A percentile compares a stretch with the other conserved stretches of the same genome.
Conservation (phyloP, 2,329 filamentous ascomycete species). For the Didymellaceae sp. region DNA sequence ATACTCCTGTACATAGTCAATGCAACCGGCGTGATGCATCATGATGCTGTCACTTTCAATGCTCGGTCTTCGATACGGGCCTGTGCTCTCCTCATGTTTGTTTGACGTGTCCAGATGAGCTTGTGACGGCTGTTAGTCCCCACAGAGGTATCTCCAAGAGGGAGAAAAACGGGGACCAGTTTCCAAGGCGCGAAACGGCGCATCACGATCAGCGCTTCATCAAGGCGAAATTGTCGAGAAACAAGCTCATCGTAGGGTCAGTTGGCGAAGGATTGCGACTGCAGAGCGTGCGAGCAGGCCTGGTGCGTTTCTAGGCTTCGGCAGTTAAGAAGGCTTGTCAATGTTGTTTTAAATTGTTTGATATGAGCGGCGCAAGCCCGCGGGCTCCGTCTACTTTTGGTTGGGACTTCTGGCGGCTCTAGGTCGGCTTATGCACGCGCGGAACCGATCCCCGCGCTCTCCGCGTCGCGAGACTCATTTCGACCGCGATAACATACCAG, state of each 20-base stretch:
- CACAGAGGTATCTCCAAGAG: neutral
- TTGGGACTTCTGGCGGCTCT: slow-evolving; percentile 14
- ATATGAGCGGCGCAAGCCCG: slow-evolving; percentile 13
- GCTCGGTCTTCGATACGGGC: too few species aligned
- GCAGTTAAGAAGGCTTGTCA: slow-evolving; percentile 7
- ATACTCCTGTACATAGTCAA: neutral
- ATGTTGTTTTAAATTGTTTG: slow-evolving; percentile 6
- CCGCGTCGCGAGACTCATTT: slow-evolving; percentile 20
- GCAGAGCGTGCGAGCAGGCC: neutral
- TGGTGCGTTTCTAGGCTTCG: neutral
- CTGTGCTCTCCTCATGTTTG: neutral
- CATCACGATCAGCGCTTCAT: neutral
- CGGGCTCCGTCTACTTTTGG: slow-evolving; percentile 16
- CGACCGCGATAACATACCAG: slow-evolving; percentile 15
- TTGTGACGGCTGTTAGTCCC: too few species aligned
- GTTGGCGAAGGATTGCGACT: neutral
- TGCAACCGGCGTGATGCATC: neutral
- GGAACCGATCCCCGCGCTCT: slow-evolving; percentile 23
- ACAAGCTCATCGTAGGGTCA: neutral
- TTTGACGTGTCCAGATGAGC: too few species aligned
- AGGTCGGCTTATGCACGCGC: slow-evolving; percentile 27
- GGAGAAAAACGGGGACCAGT: too few species aligned
- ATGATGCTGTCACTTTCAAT: too few species aligned
- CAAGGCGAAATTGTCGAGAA: neutral
- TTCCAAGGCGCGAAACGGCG: slow-evolving; percentile 8